Base-by-base conservation (phyloP, 2,329 filamentous ascomycete species). In the Ophiostoma ulmi region DNA sequence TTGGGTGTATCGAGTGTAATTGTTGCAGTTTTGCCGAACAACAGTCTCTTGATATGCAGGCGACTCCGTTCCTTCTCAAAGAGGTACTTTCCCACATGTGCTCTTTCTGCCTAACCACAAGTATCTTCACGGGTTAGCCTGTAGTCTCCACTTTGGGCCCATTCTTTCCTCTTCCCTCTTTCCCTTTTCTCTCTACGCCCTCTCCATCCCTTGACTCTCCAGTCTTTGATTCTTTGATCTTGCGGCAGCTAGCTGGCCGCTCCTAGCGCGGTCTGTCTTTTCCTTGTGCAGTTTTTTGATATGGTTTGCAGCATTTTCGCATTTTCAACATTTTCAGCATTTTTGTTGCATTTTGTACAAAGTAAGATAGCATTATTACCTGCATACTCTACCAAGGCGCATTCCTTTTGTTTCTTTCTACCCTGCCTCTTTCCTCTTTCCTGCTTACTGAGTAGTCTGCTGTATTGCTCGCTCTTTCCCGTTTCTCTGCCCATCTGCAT, bases 391-490 rank as follows among this genome's bases (percentile, higher is more conserved):
- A 26, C 26, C 26, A 26, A 26, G 26, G 26, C 39, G 39, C 5
- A 2, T 41, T 41, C 39, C 2, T 31, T 31, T 3, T 31, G 31
- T 31, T 31, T 31, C 31, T 31, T 31, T 31, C 31, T 31, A 31
- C 31, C 31, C 31, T 31, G 31, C 31, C 31, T 31, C 31, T 31
- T 55, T 26, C 39, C 2, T 55, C 48, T 17, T 55, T 26, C 52
- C 20, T 63, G 22, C 26, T 31, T n/a, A 22, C 20, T 61, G 22
- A 11, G 13, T n/a, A 22, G 10, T 35, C 13, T 61, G 55, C 22
- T 61, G 22, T 61, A 61, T 61, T 35, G 55, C 14, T 61, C 55
- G 55, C 55, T 61, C 55, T 61, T 17, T 61, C 26, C 26, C 31
- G 31, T 35, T 63, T 63, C 5, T 4, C 26, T 22, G 2, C 31